Base-by-base conservation (phyloP, 2,329 filamentous ascomycete species). In the Ramichloridium luteum region DNA sequence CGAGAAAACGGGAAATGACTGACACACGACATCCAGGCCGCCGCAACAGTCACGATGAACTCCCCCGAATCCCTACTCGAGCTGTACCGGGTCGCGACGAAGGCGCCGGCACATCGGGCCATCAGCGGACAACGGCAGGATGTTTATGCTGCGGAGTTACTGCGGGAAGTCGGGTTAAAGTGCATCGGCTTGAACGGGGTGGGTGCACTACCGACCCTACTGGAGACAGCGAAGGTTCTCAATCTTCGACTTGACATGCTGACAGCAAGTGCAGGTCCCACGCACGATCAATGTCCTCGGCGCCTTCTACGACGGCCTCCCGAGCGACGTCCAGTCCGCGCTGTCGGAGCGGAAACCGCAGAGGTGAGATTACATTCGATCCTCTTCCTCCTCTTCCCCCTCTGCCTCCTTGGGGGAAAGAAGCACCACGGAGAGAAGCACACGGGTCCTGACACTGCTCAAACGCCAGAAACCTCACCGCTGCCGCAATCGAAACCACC, bases 31-130 rank as follows among this genome's bases (percentile, higher is more conserved):
- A 13, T 13, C 16, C 15, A 83, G 76, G 79, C 82, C 1, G 83
- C 82, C 17, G 77, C 82, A 12, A 84, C 81, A 2, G 81, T 88
- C 61, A 90, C 83, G 1, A 74, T 90, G 64, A 90, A 92, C 62
- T 85, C 81, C 2, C 82, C 82, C 14, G 77, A 80, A 35, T 79
- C 80, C 3, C 70, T 88, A 43, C 59, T 71, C 3, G 58, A 68
- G 13, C 68, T 86, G 9, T 76, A 74, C 57, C 49, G 66, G 28
- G 47, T 61, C 13, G 60, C 55, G 5, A 53, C 56, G 3, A n/a
- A n/a, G n/a, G 40, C 49, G 5, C 25, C 37, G 12, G 25, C 42
- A 35, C 13, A 52, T 37, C 27, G 40, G 36, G 13, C 18, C 31
- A 45, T 37, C 43, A 13, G 39, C 12, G 26, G 35, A n/a, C 5